Evolutionary conservation across 2,329 filamentous ascomycete genomes (phyloP).

Genomic region (Penicillium sp.): DNA sequence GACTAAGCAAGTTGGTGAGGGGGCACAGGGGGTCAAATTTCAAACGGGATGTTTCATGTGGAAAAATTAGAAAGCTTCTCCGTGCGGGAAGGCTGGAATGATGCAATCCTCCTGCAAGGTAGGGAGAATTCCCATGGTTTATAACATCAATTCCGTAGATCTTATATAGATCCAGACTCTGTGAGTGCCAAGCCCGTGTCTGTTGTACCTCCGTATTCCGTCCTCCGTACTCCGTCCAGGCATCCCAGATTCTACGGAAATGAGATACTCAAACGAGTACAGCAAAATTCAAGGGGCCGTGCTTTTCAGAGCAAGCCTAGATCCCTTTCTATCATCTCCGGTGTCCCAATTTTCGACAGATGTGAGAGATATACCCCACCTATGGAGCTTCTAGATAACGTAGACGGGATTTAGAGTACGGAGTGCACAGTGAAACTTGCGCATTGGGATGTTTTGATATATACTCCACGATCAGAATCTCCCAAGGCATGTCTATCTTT

Average conservation of each 20-base stretch:
- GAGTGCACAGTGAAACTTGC: neutral
- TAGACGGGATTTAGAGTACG: neutral
- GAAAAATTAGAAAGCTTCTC: conserved; percentile 8
- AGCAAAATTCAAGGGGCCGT: neutral
- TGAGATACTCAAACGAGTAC: neutral
- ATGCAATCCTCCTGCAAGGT: neutral
- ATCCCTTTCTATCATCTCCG: neutral
- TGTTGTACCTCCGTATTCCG: no score
- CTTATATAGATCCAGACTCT: neutral
- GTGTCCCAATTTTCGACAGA: neutral
- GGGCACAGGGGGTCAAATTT: neutral
- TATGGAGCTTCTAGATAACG: no score
- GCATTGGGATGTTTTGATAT: neutral
- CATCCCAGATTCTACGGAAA: neutral
- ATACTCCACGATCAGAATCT: neutral
- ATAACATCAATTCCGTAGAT: neutral
- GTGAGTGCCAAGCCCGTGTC: no score
- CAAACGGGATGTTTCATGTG: conserved; percentile 4
- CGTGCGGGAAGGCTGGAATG: neutral
- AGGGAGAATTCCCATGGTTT: neutral
- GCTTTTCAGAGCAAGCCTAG: neutral
- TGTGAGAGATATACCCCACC: neutral
- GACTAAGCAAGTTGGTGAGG: neutral
- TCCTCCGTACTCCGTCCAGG: neutral
- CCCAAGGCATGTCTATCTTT: neutral